phyloP scores from a whole-genome alignment of 345 rosid species.

The Bruguiera sexangula region DNA sequence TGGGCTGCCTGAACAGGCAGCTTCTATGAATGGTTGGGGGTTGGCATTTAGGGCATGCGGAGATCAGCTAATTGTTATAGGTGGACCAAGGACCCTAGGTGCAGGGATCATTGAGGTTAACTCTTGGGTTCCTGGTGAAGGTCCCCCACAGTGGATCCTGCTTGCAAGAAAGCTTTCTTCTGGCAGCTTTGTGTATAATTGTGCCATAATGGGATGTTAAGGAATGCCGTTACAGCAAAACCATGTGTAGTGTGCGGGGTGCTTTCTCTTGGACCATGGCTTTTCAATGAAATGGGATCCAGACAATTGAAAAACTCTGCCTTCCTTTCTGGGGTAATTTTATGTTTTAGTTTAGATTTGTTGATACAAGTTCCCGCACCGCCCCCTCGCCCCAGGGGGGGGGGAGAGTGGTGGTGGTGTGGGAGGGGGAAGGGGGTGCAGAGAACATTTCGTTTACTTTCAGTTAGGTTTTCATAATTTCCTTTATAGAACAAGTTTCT shows the following conservation, averaged over 20 bases:
- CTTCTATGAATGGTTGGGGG: constrained; percentile 72
- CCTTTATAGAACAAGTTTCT: constrained; percentile 9
- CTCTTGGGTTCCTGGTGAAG: constrained; percentile 41
- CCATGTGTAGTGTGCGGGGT: background rate
- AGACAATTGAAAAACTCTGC: constrained; percentile 23
- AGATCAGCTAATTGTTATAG: constrained; percentile 46
- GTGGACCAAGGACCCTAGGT: constrained; percentile 43
- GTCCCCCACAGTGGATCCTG: background rate
- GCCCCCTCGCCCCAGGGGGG: no score
- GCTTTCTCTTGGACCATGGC: constrained; percentile 10
- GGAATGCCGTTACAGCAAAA: constrained; percentile 4
- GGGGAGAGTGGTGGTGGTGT: no score
- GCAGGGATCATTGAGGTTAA: constrained; percentile 51
- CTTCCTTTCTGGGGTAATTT: constrained; percentile 20
- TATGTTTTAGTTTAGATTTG: constrained; percentile 14
- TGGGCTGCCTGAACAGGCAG: constrained; percentile 45
- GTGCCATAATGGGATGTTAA: constrained; percentile 10
- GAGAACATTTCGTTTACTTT: constrained; percentile 6
- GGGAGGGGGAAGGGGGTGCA: background rate
- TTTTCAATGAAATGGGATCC: constrained; percentile 15
- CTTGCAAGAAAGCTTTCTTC: background rate
- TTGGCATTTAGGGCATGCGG: constrained; percentile 69
- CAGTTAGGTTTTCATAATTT: constrained; percentile 1
- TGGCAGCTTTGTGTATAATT: constrained; percentile 9
- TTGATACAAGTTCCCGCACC: constrained; percentile 5